Percentiles rank a stretch among this genome's conserved stretches.
These are phyloP conservation scores for Cymodocea nodosa DNA, from an alignment of 116 monocot genomes.

Conservation along the genomic window DNA sequence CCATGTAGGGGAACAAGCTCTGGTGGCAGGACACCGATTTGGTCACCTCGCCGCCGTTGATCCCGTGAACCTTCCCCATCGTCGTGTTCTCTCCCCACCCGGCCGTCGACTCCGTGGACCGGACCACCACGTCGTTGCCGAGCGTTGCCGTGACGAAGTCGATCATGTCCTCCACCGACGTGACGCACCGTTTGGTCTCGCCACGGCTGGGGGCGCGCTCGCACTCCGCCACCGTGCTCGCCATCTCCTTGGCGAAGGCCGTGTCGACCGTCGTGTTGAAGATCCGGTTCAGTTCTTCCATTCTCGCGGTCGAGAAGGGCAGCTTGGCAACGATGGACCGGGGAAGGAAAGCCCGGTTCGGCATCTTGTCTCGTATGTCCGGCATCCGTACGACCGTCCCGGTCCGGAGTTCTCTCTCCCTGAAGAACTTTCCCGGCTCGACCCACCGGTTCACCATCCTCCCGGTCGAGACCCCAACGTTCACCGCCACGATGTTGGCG, in stretches of 20 bases:
- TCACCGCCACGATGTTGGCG: constrained; percentile 7
- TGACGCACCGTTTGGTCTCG: constrained; percentile 71
- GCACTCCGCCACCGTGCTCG: constrained; percentile 55
- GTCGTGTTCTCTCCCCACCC: constrained; percentile 22
- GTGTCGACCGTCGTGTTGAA: constrained; percentile 35
- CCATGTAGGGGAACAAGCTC: constrained; percentile 70
- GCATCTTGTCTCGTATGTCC: constrained; percentile 60
- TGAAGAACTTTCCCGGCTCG: constrained; percentile 23
- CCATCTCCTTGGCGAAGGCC: constrained; percentile 37
- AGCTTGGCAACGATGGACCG: constrained; percentile 35
- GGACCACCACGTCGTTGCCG: constrained; percentile 33
- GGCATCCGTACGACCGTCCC: constrained; percentile 70
- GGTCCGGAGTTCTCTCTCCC: constrained; percentile 21
- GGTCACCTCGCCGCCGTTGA: constrained; percentile 60
- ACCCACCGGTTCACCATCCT: constrained; percentile 22
- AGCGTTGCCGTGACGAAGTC: constrained; percentile 61
- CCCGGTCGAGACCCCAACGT: constrained; percentile 1
- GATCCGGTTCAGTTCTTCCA: constrained; percentile 12
- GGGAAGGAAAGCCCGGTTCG: constrained; percentile 53
- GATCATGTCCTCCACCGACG: constrained; percentile 67
- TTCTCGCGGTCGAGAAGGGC: constrained; percentile 26
- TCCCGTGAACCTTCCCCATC: constrained; percentile 38
- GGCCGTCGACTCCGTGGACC: constrained; percentile 30
- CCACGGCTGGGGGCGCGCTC: constrained; percentile 57
- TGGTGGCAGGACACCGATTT: constrained; percentile 81